Evolutionary conservation across 164 flowering plant species (phyloP).

Genomic region (Kingdonia uniflora): DNA sequence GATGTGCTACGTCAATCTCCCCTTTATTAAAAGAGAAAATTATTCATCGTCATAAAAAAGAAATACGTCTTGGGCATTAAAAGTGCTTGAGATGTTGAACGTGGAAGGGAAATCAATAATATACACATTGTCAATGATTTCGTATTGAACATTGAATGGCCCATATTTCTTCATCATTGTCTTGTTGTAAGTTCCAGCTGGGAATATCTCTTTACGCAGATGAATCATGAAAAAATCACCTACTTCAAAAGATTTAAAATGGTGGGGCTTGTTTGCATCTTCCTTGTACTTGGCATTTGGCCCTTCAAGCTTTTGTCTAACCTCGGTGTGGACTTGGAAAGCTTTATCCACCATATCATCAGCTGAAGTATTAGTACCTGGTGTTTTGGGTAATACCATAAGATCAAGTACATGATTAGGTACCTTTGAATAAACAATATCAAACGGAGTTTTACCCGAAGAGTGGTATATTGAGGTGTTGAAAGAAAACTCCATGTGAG

Average conservation of each 20-base stretch:
- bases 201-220: background rate
- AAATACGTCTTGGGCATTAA: background rate
- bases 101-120: background rate
- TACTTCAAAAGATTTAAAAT: background rate
- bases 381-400: background rate
- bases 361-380: background rate
- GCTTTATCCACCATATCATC: background rate
- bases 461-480: background rate
- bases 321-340: background rate
- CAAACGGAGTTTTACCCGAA: background rate
- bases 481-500: background rate
- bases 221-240: background rate
- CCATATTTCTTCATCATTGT: background rate
- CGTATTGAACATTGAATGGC: background rate
- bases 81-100: background rate
- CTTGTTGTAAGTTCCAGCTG: background rate
- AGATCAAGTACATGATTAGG: constrained; percentile 1
- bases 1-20: background rate
- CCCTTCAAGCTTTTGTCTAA: background rate
- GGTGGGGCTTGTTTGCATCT: background rate
- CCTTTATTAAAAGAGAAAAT: background rate
- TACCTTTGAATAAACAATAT: constrained; percentile 1
- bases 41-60: background rate
- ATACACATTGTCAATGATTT: background rate
- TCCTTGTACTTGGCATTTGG: background rate